Evolutionary conservation across 108 stramenopile species (phyloP), one percentile per base, ranked within the genome.

Genomic region (Mediolabrus comicus): DNA sequence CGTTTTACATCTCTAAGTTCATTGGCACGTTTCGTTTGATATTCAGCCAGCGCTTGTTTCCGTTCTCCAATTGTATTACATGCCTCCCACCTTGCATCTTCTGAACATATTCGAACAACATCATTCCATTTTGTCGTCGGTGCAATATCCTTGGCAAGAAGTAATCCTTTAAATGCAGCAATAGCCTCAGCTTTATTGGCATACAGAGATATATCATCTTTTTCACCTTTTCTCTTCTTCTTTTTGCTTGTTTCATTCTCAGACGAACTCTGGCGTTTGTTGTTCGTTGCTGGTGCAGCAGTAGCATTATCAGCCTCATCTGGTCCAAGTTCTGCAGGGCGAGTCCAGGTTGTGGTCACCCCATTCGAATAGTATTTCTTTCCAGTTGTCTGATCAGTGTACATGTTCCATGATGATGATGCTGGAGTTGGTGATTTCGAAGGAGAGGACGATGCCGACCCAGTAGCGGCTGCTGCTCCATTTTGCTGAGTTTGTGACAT

Each of bases 1-100:
- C 92, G 85, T 55, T 91, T 88, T 19, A 80, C 58, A 38, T 84
- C 76, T 17, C 77, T 63, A 26, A 91, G 65, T 59, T 94, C 92
- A 58, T 94, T 94, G 16, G 88, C 80, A 32, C 90, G 87, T 73
- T 94, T 94, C 13, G 92, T 94, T 67, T 91, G 90, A 74, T 88
- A 94, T 54, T 94, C 92, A 1, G 92, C 92, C 61, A 91, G 59
- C 2, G 92, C 90, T 65, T 94, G 92, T 36, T 87, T 89, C 12
- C 90, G 77, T 61, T 94, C 92, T 16, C 92, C 92, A 3, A 81
- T 63, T 2, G 87, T 84, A 32, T 71, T 71, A 43, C 85, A 87
- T 1, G 83, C 86, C 26, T 81, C 78, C 92, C 92, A 94, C 19
- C 87, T 74, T 13, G 79, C 4, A 63, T 91, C 90, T 17, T 80